Conservation (phyloP, 768 basidiomycete genomes). For the Chalciporus pseudorubinellus region DNA sequence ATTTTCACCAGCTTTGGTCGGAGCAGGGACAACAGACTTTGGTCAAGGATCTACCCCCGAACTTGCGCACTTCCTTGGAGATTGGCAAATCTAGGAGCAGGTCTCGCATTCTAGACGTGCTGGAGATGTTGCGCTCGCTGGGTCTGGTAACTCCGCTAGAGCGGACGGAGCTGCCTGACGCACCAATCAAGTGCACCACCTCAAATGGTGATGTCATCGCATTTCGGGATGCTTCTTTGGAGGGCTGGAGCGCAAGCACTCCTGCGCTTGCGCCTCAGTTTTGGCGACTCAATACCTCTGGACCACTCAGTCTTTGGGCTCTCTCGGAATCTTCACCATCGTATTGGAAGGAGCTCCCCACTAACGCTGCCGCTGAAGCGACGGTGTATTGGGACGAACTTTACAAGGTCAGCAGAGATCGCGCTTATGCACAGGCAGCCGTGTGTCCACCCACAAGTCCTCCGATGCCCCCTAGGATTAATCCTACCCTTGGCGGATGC, state of each 20-base stretch:
- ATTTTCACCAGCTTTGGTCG: conserved; percentile 52
- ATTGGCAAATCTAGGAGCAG: conserved; percentile 59
- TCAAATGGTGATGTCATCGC: conserved; percentile 43
- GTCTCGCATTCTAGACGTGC: conserved; percentile 56
- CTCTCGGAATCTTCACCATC: conserved; percentile 47
- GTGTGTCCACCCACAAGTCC: conserved; percentile 18
- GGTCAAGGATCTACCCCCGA: conserved; percentile 52
- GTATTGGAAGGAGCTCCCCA: conserved; percentile 51
- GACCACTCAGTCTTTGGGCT: conserved; percentile 62
- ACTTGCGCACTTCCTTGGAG: conserved; percentile 51
- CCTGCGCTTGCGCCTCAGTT: conserved; percentile 53
- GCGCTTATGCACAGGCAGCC: conserved; percentile 25
- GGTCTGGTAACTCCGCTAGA: conserved; percentile 60
- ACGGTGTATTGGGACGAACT: conserved; percentile 58
- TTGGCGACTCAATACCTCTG: conserved; percentile 58
- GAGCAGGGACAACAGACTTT: conserved; percentile 47
- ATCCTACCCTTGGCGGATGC: conserved; percentile 40
- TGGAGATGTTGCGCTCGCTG: conserved; percentile 58
- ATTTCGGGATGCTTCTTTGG: conserved; percentile 44
- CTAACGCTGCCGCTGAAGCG: conserved; percentile 40
- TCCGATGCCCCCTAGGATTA: conserved; percentile 25
- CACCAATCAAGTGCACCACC: conserved; percentile 46
- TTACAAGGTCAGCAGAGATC: conserved; percentile 44
- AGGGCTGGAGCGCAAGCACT: conserved; percentile 44
- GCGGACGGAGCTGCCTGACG: conserved; percentile 38